Evolutionary conservation across 768 basidiomycete genomes (phyloP).

Genomic region (Tylopilus balloui): DNA sequence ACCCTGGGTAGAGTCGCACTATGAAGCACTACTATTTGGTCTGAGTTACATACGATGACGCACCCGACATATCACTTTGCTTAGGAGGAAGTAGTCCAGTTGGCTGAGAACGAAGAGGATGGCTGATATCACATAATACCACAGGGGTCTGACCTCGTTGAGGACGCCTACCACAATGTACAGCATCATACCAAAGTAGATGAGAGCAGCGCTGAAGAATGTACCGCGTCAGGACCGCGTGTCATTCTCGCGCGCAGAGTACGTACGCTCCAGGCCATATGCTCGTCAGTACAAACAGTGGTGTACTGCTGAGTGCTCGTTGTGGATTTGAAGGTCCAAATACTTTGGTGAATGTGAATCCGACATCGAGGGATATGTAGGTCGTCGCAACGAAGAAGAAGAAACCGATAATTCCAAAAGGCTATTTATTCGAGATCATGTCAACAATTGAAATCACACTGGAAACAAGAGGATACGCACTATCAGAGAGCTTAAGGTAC

Average conservation of each 20-base stretch:
- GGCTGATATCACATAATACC: conserved; percentile 72
- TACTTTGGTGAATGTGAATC: conserved; percentile 55
- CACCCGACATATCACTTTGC: conserved; percentile 68
- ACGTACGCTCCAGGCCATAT: conserved; percentile 78
- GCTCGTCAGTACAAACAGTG: conserved; percentile 76
- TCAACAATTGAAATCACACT: background rate
- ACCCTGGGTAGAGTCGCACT: conserved; percentile 37
- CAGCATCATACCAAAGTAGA: conserved; percentile 73
- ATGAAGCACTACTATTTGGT: conserved; percentile 9
- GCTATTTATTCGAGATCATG: conserved; percentile 42
- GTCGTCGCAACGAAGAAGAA: conserved; percentile 66
- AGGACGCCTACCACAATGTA: conserved; percentile 76
- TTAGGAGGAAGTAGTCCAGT: conserved; percentile 78
- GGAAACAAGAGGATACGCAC: conserved; percentile 38
- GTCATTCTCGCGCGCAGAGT: background rate
- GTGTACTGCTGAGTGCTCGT: conserved; percentile 52
- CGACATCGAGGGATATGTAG: conserved; percentile 85
- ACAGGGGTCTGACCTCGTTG: conserved; percentile 74
- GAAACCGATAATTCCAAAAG: conserved; percentile 51
- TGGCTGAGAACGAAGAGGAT: conserved; percentile 76
- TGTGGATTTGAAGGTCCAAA: conserved; percentile 61
- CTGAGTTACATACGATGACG: conserved; percentile 24
- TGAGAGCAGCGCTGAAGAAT: conserved; percentile 49
- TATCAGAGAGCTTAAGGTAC: conserved; percentile 64
- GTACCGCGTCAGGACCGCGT: conserved; percentile 1